Percentiles rank a stretch among this genome's conserved stretches.
Evolutionary conservation across 345 rosid genomes (phyloP).

Genomic region (Erodium maritimum): DNA sequence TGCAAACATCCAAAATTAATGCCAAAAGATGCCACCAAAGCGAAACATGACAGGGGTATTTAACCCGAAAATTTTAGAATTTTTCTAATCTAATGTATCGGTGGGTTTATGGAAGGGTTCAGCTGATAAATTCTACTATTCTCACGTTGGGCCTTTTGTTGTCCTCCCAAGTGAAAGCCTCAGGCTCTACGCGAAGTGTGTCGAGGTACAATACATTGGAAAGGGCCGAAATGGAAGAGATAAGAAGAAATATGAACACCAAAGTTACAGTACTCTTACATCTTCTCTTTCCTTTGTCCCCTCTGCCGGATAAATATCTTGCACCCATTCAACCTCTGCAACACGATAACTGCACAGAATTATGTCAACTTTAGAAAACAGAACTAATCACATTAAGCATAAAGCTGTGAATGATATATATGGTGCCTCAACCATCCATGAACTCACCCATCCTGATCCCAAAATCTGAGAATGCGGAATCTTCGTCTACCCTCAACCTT

Average conservation of each 20-base stretch:
- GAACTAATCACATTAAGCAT: conserved; percentile 5
- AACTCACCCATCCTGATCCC: conserved; percentile 98
- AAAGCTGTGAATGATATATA: background rate
- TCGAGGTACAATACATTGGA: background rate
- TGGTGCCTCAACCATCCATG: conserved; percentile 7
- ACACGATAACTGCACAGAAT: conserved; percentile 51
- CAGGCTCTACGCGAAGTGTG: background rate
- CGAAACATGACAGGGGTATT: no score
- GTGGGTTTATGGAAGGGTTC: no score
- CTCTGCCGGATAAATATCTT: conserved; percentile 42
- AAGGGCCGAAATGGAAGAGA: background rate
- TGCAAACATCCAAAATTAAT: conserved; percentile 25
- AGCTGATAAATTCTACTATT: no score
- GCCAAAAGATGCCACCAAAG: background rate
- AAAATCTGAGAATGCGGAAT: conserved; percentile 53
- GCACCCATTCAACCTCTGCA: conserved; percentile 91
- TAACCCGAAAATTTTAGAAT: no score
- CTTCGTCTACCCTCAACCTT: conserved; percentile 41
- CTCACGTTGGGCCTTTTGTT: no score
- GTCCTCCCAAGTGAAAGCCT: background rate
- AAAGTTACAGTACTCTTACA: conserved; percentile 28
- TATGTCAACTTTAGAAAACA: background rate
- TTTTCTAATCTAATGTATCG: no score
- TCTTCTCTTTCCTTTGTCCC: conserved; percentile 30
- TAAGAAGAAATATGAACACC: background rate